Evolutionary conservation across 441 rosid genomes (phyloP).

Genomic region (Gossypium davidsonii): DNA sequence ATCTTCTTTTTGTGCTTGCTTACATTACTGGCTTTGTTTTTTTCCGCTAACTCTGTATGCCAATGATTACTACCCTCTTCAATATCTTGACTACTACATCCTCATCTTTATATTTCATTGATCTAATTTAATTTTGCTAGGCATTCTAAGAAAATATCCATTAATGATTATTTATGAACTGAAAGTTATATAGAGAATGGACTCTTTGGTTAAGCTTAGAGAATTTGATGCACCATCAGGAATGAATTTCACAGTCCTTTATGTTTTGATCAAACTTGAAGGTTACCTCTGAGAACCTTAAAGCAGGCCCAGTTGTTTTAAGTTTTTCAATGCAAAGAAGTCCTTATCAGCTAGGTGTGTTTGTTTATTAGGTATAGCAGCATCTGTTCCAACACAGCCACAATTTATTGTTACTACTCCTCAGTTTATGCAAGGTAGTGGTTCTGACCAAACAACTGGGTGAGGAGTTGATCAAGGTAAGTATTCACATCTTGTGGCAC

Average conservation of each 20-base stretch:
- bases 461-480: constrained; percentile 61
- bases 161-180: background rate
- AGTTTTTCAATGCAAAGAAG: constrained; percentile 7
- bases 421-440: constrained; percentile 64
- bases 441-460: constrained; percentile 79
- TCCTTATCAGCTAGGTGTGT: constrained; percentile 8
- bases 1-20: background rate
- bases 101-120: background rate
- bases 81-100: background rate
- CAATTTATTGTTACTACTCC: constrained; percentile 68
- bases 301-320: background rate
- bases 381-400: constrained; percentile 55
- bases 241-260: background rate
- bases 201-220: constrained; percentile 9
- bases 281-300: background rate
- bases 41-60: background rate
- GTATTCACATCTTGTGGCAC: constrained; percentile 7
- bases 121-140: background rate
- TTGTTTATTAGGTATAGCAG: constrained; percentile 35
- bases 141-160: background rate
- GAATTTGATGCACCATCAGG: background rate
- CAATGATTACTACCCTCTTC: background rate
- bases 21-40: background rate
- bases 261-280: background rate
- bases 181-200: background rate